Conservation (phyloP, 176 grass and related monocot genomes). For the Otatea glauca region DNA sequence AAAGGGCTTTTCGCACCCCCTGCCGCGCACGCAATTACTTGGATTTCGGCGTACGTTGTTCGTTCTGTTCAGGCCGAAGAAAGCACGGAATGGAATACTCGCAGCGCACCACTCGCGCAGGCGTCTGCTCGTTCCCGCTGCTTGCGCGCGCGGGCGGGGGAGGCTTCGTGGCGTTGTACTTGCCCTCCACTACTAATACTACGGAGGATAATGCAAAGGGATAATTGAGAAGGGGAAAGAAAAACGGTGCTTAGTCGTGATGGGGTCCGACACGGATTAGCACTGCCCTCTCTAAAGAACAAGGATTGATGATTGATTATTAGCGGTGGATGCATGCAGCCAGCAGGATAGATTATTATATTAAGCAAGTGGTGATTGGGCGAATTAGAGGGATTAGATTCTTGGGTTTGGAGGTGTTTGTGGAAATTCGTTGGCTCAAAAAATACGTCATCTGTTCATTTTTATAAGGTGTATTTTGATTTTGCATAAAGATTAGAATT, state of each 20-base stretch:
- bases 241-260: background rate
- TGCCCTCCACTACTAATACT: conserved; percentile 16
- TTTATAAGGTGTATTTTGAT: too few relatives aligned
- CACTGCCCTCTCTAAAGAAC: background rate
- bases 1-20: background rate
- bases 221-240: background rate
- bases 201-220: background rate
- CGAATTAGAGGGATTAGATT: conserved; percentile 27
- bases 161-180: background rate
- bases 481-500: too few relatives aligned
- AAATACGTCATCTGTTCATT: too few relatives aligned
- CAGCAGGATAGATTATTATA: background rate
- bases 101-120: background rate
- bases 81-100: background rate
- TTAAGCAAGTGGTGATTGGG: conserved; percentile 20
- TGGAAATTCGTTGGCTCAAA: background rate
- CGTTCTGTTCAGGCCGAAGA: conserved; percentile 8
- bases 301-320: background rate
- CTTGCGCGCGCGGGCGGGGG: background rate
- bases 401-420: conserved; percentile 8
- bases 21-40: conserved; percentile 6
- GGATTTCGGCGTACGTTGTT: conserved; percentile 17
- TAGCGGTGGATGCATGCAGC: conserved; percentile 8
- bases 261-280: conserved; percentile 45
- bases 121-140: background rate